Evolutionary conservation across 306 rosid genomes (phyloP), one percentile per base, ranked within the genome.

Genomic region (Geum urbanum): DNA sequence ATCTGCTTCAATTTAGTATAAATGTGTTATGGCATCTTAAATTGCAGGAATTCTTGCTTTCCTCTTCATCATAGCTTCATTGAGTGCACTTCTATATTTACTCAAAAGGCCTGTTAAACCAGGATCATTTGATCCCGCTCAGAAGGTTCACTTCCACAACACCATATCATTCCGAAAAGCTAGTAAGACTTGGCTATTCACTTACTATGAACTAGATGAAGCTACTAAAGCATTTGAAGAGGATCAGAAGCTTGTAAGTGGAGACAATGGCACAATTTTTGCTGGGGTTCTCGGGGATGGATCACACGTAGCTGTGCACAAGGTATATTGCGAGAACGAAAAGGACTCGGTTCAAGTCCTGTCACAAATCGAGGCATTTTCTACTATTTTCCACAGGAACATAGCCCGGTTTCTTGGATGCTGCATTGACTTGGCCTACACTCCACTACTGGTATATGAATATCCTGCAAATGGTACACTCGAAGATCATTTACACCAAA

Each of bases 11-110:
- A 59, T 59, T 59, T 32, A 9, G 3, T 14, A 58, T 27, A 20
- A 22, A 57, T 57, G 9, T 24, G 32, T 78, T 18, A 44, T 47
- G 60, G 22, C 64, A 55, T 70, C 59, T 18, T 79, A 18, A 71
- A 71, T 62, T 84, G 84, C 95, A 94, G 99, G 99, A 75, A 78
- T 88, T 78, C 86, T 94, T 69, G 91, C 91, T 79, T 83, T 92
- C 5, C 63, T 82, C 62, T 84, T 91, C 67, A 79, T 89, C 71
- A 76, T 87, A 56, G 95, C 87, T 73, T 87, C 96, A 66, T 53
- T 89, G 72, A 44, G 64, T 19, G 85, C 91, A 57, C 86, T 94
- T 20, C 80, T 85, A 22, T 89, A 61, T 69, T 81, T 88, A 50
- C 84, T 88, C 15, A 88, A 77, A 81, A 73, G 83, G 69, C 87